Evolutionary conservation across 2,329 filamentous ascomycete species (phyloP).

Genomic region (Kalmusia sp.): DNA sequence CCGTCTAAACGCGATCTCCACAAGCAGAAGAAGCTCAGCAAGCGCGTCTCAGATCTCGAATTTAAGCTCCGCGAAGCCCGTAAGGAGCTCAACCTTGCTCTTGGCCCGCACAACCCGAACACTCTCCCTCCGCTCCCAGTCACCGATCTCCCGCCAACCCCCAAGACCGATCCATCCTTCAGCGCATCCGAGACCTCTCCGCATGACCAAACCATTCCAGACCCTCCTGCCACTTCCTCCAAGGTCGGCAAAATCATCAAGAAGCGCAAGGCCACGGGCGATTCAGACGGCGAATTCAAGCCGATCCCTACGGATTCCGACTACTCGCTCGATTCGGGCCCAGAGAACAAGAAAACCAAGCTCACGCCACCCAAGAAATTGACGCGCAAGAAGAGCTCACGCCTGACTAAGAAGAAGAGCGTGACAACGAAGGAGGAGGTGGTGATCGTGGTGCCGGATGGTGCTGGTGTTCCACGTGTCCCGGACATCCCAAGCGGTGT

Average conservation of each 20-base stretch:
- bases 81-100: slow-evolving; percentile 59
- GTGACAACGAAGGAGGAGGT: slow-evolving; percentile 22
- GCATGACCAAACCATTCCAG: slow-evolving; percentile 24
- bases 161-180: slow-evolving; percentile 14
- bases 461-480: slow-evolving; percentile 35
- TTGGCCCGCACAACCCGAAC: slow-evolving; percentile 46
- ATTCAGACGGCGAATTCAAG: slow-evolving; percentile 39
- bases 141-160: slow-evolving; percentile 33
- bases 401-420: slow-evolving; percentile 23
- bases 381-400: slow-evolving; percentile 18
- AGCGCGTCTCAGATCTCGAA: slow-evolving; percentile 68
- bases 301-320: slow-evolving; percentile 34
- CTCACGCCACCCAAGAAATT: slow-evolving; percentile 20
- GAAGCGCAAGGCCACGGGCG: slow-evolving; percentile 47
- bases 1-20: slow-evolving; percentile 64
- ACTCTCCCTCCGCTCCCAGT: slow-evolving; percentile 46
- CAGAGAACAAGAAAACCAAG: slow-evolving; percentile 23
- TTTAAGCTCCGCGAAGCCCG: slow-evolving; percentile 63
- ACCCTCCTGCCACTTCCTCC: too few species aligned
- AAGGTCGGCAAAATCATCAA: slow-evolving; percentile 37
- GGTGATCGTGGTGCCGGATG: slow-evolving; percentile 37
- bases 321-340: slow-evolving; percentile 25
- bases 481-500: slow-evolving; percentile 32
- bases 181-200: slow-evolving; percentile 34
- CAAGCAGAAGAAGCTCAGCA: slow-evolving; percentile 63